Conservation (phyloP, 768 basidiomycete genomes). For the Coprinopsis sp. region DNA sequence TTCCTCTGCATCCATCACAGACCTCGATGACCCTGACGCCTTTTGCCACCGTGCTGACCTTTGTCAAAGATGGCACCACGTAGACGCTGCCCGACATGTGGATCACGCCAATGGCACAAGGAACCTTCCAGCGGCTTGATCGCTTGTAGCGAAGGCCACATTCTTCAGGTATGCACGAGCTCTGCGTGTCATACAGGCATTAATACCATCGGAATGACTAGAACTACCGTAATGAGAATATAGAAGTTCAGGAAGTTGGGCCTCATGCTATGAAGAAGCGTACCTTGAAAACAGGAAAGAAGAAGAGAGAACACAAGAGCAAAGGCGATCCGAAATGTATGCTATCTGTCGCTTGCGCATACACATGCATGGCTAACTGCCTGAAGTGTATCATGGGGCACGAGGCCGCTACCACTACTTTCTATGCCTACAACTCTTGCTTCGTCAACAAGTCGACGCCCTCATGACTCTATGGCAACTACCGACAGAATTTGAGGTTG, state of each 20-base stretch:
- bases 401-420: constrained; percentile 77
- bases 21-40: no score
- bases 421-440: constrained; percentile 76
- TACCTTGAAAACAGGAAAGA: constrained; percentile 51
- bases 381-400: constrained; percentile 76
- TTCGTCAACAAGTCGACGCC: constrained; percentile 71
- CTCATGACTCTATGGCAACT: constrained; percentile 62
- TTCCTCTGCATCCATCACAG: no score
- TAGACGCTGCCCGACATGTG: constrained; percentile 70
- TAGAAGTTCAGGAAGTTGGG: constrained; percentile 60
- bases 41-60: background rate
- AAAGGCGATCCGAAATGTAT: constrained; percentile 57
- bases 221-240: constrained; percentile 82
- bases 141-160: constrained; percentile 87
- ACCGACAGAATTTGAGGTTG: constrained; percentile 72
- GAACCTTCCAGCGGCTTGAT: constrained; percentile 76
- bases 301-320: constrained; percentile 46
- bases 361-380: constrained; percentile 1
- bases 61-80: constrained; percentile 49
- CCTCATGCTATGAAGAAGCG: constrained; percentile 64
- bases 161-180: constrained; percentile 61
- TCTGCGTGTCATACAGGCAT: constrained; percentile 3
- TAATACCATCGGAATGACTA: constrained; percentile 22
- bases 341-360: constrained; percentile 11
- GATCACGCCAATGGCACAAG: constrained; percentile 85